Evolutionary conservation across 495 filamentous ascomycete genomes (phyloP).

Genomic region (Hypoxylon subgilvum): DNA sequence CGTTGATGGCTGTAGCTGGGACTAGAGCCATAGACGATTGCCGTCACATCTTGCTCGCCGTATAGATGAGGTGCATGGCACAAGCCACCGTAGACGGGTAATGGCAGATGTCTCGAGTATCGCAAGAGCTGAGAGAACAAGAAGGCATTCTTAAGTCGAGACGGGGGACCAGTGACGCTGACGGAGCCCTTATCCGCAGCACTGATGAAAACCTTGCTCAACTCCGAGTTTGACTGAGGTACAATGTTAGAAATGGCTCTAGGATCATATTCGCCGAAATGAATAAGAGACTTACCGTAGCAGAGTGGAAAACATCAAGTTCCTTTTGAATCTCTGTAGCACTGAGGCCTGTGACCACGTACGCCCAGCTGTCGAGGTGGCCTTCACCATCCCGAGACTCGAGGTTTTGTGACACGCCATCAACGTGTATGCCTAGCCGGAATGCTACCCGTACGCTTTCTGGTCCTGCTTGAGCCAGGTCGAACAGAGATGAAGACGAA

Average conservation of each 20-base stretch:
- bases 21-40: slow-evolving; percentile 29
- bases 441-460: background rate
- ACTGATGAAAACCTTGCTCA: slow-evolving; percentile 43
- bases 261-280: background rate
- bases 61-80: slow-evolving; percentile 56
- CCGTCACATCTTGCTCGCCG: slow-evolving; percentile 33
- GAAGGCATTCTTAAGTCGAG: slow-evolving; percentile 45
- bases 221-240: background rate
- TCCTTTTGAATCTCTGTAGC: slow-evolving; percentile 45
- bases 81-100: slow-evolving; percentile 39
- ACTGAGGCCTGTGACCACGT: slow-evolving; percentile 44
- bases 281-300: slow-evolving; percentile 14
- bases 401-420: background rate
- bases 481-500: background rate
- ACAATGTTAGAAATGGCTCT: background rate
- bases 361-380: slow-evolving; percentile 49
- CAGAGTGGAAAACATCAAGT: slow-evolving; percentile 41
- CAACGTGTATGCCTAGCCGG: background rate
- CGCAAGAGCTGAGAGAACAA: slow-evolving; percentile 41
- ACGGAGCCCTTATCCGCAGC: slow-evolving; percentile 17
- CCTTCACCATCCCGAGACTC: slow-evolving; percentile 11
- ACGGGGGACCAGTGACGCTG: slow-evolving; percentile 53
- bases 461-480: background rate
- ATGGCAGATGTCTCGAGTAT: slow-evolving; percentile 37
- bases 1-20: slow-evolving; percentile 17